These are phyloP conservation scores for Talaromyces sp. DNA, from an alignment of 2,329 filamentous ascomycete genomes.

Conservation along the genomic window DNA sequence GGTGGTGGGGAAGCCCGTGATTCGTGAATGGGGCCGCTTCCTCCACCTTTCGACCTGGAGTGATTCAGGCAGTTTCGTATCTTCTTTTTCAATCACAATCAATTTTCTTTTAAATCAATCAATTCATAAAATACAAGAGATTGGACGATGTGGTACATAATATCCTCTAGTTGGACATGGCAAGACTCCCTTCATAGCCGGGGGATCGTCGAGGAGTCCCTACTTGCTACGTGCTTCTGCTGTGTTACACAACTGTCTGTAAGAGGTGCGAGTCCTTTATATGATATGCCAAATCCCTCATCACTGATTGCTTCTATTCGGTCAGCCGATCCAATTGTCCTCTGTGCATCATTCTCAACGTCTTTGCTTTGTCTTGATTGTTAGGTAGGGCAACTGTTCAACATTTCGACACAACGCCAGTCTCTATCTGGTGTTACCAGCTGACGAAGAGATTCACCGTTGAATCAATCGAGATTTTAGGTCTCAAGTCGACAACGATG, in stretches of 20 bases:
- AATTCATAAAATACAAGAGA: background rate
- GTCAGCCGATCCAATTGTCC: background rate
- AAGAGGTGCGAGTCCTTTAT: background rate
- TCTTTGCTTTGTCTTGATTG: background rate
- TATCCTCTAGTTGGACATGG: background rate
- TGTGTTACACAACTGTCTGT: background rate
- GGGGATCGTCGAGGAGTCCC: background rate
- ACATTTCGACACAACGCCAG: background rate
- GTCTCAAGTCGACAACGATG: background rate
- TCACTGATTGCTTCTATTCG: background rate
- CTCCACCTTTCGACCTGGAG: background rate
- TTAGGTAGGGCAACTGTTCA: background rate
- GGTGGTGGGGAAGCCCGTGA: conserved; percentile 8
- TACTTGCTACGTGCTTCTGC: background rate
- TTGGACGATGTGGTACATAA: background rate
- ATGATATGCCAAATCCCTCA: background rate
- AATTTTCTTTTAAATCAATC: background rate
- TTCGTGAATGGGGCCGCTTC: background rate
- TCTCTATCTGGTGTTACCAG: background rate
- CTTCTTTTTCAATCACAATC: background rate
- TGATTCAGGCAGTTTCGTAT: background rate
- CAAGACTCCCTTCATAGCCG: background rate
- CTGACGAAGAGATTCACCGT: background rate
- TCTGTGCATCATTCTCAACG: background rate
- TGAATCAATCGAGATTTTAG: too few relatives aligned